A percentile compares a stretch with the other conserved stretches of the same genome.
These are phyloP conservation scores for Ogataea siamensis DNA, from an alignment of 805 yeast genomes.

Conservation along the genomic window DNA sequence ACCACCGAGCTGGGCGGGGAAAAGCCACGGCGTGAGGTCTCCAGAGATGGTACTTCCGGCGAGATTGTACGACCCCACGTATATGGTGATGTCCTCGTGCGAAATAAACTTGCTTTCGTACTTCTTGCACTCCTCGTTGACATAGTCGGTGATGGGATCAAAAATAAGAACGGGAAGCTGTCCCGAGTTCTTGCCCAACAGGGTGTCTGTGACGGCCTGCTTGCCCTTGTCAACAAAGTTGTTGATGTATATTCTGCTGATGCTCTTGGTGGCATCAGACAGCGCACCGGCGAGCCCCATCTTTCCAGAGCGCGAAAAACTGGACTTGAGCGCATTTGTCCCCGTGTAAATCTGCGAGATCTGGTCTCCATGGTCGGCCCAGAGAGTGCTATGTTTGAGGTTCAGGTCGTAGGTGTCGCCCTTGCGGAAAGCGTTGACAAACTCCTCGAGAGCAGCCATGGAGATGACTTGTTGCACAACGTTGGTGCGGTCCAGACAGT, in stretches of 20 bases:
- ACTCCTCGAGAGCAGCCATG: conserved; percentile 60
- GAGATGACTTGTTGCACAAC: conserved; percentile 84
- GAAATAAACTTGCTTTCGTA: conserved; percentile 55
- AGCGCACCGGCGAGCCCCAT: conserved; percentile 96
- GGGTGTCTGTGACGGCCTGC: conserved; percentile 83
- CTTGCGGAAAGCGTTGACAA: conserved; percentile 39
- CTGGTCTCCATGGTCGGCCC: conserved; percentile 99
- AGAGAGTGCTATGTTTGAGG: conserved; percentile 75
- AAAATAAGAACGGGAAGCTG: conserved; percentile 70
- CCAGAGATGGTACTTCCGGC: conserved; percentile 63
- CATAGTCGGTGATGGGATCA: conserved; percentile 87
- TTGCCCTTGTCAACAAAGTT: conserved; percentile 90
- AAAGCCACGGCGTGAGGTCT: conserved; percentile 76
- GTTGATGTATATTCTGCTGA: conserved; percentile 91
- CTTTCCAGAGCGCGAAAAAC: conserved; percentile 91
- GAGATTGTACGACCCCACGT: conserved; percentile 84
- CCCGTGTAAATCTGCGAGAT: conserved; percentile 95
- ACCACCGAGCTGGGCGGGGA: conserved; percentile 62
- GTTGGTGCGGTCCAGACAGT: conserved; percentile 92
- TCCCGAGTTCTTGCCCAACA: conserved; percentile 77
- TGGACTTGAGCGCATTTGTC: conserved; percentile 93
- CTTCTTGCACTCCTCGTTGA: conserved; percentile 59
- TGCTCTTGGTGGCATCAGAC: conserved; percentile 96
- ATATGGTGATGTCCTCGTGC: conserved; percentile 56
- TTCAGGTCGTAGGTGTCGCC: conserved; percentile 47